These are phyloP conservation scores for Ganoderma lingzhi DNA, from an alignment of 1,284 basidiomycete genomes.

Conservation along the genomic window DNA sequence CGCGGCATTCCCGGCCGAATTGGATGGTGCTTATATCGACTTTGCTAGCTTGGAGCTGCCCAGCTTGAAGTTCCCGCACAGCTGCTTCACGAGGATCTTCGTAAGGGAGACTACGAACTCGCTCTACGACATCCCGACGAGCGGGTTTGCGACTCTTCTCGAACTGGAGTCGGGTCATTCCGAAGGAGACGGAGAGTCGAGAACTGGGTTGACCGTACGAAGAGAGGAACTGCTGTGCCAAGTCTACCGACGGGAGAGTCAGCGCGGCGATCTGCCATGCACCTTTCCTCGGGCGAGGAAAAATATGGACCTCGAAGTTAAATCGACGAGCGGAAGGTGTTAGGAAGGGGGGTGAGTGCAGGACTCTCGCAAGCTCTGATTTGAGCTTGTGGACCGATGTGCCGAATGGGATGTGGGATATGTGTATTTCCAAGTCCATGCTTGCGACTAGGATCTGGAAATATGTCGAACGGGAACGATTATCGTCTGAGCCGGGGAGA, in stretches of 20 bases:
- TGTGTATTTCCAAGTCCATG: slow-evolving; percentile 40
- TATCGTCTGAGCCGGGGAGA: neutral
- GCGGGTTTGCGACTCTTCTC: slow-evolving; percentile 43
- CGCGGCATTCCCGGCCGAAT: slow-evolving; percentile 64
- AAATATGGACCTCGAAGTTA: slow-evolving; percentile 57
- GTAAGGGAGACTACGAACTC: slow-evolving; percentile 54
- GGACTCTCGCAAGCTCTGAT: slow-evolving; percentile 47
- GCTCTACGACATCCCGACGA: slow-evolving; percentile 49
- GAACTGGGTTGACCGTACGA: slow-evolving; percentile 48
- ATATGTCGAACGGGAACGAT: neutral
- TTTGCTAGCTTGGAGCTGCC: slow-evolving; percentile 38
- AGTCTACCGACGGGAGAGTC: slow-evolving; percentile 52
- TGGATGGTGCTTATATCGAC: slow-evolving; percentile 49
- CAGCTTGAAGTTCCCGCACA: slow-evolving; percentile 34
- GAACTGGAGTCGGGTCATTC: slow-evolving; percentile 49
- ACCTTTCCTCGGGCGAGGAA: slow-evolving; percentile 29
- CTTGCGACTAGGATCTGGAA: neutral
- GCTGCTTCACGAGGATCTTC: slow-evolving; percentile 49
- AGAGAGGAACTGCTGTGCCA: slow-evolving; percentile 52
- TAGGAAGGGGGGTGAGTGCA: slow-evolving; percentile 54
- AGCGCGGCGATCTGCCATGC: slow-evolving; percentile 54
- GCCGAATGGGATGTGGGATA: slow-evolving; percentile 46
- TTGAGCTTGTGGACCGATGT: slow-evolving; percentile 46
- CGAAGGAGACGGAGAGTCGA: slow-evolving; percentile 30
- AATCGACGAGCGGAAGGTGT: slow-evolving; percentile 42